These are phyloP conservation scores for Serendipita sp. DNA, from an alignment of 768 basidiomycete genomes.

Conservation along the genomic window DNA sequence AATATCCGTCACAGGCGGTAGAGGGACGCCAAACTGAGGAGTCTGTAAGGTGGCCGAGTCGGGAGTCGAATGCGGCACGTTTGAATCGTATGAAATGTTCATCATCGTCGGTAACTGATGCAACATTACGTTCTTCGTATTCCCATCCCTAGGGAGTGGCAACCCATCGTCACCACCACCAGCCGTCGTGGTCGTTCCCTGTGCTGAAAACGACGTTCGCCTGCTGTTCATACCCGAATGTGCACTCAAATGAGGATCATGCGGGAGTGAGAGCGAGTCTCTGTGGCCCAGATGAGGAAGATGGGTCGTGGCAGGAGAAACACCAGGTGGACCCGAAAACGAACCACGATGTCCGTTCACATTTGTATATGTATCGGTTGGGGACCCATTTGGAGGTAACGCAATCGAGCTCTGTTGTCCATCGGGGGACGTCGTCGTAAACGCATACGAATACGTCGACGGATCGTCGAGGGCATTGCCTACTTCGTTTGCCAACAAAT, in stretches of 20 bases:
- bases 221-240: neutral
- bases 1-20: neutral
- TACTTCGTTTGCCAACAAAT: conserved; percentile 9
- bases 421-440: neutral
- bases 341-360: neutral
- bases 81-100: neutral
- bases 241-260: neutral
- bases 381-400: neutral
- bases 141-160: neutral
- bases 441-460: neutral
- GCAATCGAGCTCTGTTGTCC: neutral
- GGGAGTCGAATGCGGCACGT: neutral
- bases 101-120: neutral
- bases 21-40: neutral
- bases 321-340: neutral
- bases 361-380: neutral
- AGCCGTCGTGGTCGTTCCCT: neutral
- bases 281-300: neutral
- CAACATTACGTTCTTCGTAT: neutral
- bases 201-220: neutral
- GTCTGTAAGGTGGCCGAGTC: neutral
- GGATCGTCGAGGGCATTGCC: conserved; percentile 2
- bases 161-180: neutral
- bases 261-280: neutral
- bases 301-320: neutral